A percentile compares a stretch with the other conserved stretches of the same genome.
phyloP scores from a whole-genome alignment of 495 filamentous ascomycete genomes.

The Aspergillus coremiiformis region DNA sequence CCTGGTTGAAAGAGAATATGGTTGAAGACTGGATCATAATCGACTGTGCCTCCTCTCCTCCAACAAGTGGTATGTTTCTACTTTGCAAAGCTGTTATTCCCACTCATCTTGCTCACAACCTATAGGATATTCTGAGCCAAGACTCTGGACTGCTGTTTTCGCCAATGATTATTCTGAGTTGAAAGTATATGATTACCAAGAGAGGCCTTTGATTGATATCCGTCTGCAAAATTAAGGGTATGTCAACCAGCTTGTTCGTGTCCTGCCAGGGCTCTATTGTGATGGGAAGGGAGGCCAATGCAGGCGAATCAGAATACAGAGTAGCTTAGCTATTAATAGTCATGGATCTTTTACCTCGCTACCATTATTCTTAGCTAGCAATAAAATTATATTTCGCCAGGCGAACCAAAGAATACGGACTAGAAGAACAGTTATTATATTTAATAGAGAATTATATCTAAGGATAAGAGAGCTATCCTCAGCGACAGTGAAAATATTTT shows the following conservation, averaged over 20 bases:
- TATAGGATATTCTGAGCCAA: neutral
- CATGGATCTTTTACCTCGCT: neutral
- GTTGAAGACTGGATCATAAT: constrained; percentile 15
- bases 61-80: neutral
- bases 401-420: neutral
- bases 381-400: neutral
- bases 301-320: neutral
- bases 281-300: neutral
- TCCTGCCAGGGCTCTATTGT: too few species aligned
- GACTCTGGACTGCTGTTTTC: neutral
- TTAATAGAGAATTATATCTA: neutral
- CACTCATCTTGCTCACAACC: neutral
- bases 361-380: neutral
- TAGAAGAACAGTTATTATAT: neutral
- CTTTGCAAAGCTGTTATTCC: neutral
- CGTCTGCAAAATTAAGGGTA: neutral
- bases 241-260: too few species aligned
- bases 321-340: too few species aligned
- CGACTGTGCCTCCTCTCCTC: constrained; percentile 3
- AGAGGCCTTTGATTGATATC: neutral
- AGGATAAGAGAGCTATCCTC: neutral
- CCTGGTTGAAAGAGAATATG: constrained; percentile 7
- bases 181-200: neutral
- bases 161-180: neutral
- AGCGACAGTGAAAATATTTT: neutral